Conservation (phyloP, 1,284 basidiomycete species). For the Boletus semigastroideus region DNA sequence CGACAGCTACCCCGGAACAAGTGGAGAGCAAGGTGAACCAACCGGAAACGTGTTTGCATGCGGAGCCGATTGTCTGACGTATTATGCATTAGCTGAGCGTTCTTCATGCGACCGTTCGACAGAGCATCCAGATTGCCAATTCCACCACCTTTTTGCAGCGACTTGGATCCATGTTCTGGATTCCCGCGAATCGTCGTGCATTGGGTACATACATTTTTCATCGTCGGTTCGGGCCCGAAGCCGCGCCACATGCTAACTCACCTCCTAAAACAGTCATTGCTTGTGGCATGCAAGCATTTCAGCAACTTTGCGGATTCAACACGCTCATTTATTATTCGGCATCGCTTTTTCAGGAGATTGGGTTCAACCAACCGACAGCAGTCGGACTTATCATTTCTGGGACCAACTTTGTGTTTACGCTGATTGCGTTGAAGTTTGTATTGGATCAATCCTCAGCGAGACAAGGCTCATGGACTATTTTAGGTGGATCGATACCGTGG, state of each 20-base stretch:
- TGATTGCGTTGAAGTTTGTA: slow-evolving; percentile 64
- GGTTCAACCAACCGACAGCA: slow-evolving; percentile 78
- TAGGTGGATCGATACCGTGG: slow-evolving; percentile 75
- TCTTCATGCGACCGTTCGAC: slow-evolving; percentile 59
- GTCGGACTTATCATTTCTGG: slow-evolving; percentile 77
- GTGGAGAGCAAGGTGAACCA: slow-evolving; percentile 59
- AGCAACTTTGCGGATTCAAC: slow-evolving; percentile 80
- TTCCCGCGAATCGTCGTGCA: slow-evolving; percentile 66
- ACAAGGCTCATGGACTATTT: neutral
- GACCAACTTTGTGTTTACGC: slow-evolving; percentile 81
- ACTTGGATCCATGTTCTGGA: slow-evolving; percentile 51
- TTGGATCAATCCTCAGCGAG: neutral
- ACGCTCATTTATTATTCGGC: slow-evolving; percentile 78
- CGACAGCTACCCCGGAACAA: slow-evolving; percentile 60
- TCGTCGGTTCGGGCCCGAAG: slow-evolving; percentile 1
- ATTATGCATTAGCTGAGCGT: slow-evolving; percentile 48
- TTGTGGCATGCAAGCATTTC: slow-evolving; percentile 79
- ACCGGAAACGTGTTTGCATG: neutral
- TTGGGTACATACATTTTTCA: slow-evolving; percentile 54
- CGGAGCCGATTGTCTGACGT: neutral
- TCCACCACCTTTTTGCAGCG: slow-evolving; percentile 63
- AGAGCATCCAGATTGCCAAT: slow-evolving; percentile 61
- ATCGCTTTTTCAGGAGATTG: slow-evolving; percentile 77
- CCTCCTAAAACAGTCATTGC: slow-evolving; percentile 53
- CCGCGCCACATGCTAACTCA: neutral